Conservation (phyloP, 2,329 filamentous ascomycete species). For the Nothopassalora personata region DNA sequence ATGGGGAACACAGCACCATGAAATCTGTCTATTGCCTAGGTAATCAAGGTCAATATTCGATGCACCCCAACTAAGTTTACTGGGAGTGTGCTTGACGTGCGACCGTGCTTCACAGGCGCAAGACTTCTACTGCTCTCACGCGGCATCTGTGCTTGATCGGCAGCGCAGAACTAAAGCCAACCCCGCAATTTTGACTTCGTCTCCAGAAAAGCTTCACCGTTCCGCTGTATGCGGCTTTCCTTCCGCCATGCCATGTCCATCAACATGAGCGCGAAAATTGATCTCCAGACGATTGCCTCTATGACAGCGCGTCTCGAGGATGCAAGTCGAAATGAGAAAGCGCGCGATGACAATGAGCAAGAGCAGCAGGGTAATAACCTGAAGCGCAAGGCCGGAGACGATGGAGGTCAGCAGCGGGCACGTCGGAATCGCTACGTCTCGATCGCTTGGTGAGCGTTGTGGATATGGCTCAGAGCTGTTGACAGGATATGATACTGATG, state of each 20-base stretch:
- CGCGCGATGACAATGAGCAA: conserved; percentile 8
- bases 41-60: no score
- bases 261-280: neutral
- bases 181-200: neutral
- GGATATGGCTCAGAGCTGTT: conserved; percentile 27
- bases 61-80: no score
- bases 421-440: conserved; percentile 65
- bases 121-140: no score
- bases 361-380: conserved; percentile 23
- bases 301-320: neutral
- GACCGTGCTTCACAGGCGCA: no score
- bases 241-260: neutral
- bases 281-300: neutral
- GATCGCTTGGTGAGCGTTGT: conserved; percentile 54
- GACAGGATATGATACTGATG: neutral
- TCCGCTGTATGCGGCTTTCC: neutral
- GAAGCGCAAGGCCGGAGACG: conserved; percentile 43
- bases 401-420: conserved; percentile 40
- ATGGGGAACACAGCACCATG: no score
- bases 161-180: neutral
- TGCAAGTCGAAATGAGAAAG: neutral
- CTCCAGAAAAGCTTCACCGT: neutral
- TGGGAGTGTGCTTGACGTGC: no score
- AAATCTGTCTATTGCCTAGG: no score
- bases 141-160: no score